Evolutionary conservation across 2,329 filamentous ascomycete genomes (phyloP).

Genomic region (Dichotomopilus funicola): DNA sequence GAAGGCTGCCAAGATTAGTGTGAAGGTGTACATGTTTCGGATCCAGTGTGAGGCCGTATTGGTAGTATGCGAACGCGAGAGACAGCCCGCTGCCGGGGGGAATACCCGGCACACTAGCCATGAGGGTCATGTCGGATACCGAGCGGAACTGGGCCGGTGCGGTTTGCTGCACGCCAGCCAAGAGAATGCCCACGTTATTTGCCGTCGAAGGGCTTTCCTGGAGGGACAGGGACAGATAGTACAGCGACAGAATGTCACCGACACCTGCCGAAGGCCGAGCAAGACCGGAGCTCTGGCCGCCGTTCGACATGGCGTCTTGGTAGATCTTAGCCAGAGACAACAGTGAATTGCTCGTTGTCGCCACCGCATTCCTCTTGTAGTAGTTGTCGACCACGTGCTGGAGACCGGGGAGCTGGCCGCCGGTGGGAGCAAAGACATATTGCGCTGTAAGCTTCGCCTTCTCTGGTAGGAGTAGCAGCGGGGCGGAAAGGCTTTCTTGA

Average conservation of each 20-base stretch:
- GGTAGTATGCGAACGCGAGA: constrained; percentile 86
- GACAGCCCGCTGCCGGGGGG: constrained; percentile 79
- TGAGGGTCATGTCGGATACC: constrained; percentile 22
- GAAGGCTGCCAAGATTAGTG: constrained; percentile 87
- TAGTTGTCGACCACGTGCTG: constrained; percentile 63
- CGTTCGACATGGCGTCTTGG: constrained; percentile 86
- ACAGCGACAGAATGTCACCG: constrained; percentile 86
- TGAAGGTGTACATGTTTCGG: constrained; percentile 89
- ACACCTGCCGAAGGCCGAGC: constrained; percentile 66
- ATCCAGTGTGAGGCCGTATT: constrained; percentile 85
- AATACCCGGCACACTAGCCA: constrained; percentile 63
- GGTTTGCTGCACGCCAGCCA: constrained; percentile 84
- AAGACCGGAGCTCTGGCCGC: constrained; percentile 47
- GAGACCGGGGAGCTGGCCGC: constrained; percentile 71
- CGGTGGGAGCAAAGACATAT: constrained; percentile 70
- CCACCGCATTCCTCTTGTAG: constrained; percentile 71
- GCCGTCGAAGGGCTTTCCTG: constrained; percentile 96
- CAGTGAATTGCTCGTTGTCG: constrained; percentile 91
- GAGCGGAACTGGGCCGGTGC: constrained; percentile 31
- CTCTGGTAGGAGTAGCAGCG: constrained; percentile 75
- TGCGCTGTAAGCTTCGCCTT: constrained; percentile 75
- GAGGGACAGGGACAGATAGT: constrained; percentile 89
- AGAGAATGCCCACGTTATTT: constrained; percentile 93
- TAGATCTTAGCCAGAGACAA: constrained; percentile 96
- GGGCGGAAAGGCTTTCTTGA: constrained; percentile 39